A percentile compares a stretch with the other conserved stretches of the same genome.
Evolutionary conservation across 83 land plant species (phyloP).

Genomic region (Picea engelmannii): DNA sequence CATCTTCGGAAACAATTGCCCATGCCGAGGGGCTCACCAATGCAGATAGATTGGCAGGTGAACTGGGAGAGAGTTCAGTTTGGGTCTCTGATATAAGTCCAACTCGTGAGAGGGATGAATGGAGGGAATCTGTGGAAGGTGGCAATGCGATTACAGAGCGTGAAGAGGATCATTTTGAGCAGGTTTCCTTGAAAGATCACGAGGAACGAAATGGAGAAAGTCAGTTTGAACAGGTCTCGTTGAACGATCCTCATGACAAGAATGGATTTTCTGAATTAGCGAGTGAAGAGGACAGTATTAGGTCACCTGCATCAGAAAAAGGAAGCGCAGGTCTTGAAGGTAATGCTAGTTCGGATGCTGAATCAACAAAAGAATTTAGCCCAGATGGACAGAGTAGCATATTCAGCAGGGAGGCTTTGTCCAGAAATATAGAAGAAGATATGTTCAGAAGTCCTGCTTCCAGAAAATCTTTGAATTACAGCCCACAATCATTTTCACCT

Average conservation of each 20-base stretch:
- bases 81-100: not conserved
- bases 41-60: not conserved
- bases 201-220: slow-evolving; percentile 25
- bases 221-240: slow-evolving; percentile 58
- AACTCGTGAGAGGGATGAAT: not conserved
- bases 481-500: slow-evolving; percentile 28
- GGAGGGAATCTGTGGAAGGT: too few relatives aligned
- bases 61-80: slow-evolving; percentile 3
- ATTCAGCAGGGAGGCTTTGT: not conserved
- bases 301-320: slow-evolving; percentile 24
- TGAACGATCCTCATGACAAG: slow-evolving; percentile 46
- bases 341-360: not conserved
- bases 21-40: not conserved
- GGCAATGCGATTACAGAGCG: too few relatives aligned
- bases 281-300: slow-evolving; percentile 9
- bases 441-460: too few relatives aligned
- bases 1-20: not conserved
- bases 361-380: slow-evolving; percentile 4
- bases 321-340: not conserved
- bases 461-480: slow-evolving; percentile 1
- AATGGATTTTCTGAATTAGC: not conserved
- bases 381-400: slow-evolving; percentile 14
- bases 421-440: too few relatives aligned
- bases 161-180: too few relatives aligned
- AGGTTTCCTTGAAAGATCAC: not conserved